Base-by-base conservation (phyloP, 1,284 basidiomycete species). In the Puccinia novopanici region DNA sequence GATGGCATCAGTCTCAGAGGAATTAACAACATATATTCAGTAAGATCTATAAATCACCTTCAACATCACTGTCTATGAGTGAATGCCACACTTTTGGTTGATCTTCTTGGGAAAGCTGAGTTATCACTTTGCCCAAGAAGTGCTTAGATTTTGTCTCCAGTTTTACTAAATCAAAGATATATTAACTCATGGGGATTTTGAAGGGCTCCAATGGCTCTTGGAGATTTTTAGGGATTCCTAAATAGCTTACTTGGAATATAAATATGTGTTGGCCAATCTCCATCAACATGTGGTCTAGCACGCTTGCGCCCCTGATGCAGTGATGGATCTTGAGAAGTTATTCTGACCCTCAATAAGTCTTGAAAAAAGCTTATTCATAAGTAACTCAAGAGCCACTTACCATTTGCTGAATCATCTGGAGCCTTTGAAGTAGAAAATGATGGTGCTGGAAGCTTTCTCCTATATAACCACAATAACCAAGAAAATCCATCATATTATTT, bases 251-350 rank as follows among this genome's bases (percentile, higher is more conserved):
- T 76, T 52, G 84, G 82, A 27, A 92, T 87, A 84, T 91, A 94
- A 80, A 93, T 88, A 86, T 93, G 90, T 19, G 91, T 88, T 0
- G 91, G 89, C 84, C 89, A 93, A 84, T 93, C 92, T 0, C 93
- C 93, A 40, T 93, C 91, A 13, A 92, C 89, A 83, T 93, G 91
- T 0, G 92, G 91, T 0, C 86, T 87, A 0, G 89, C 87, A n/a
- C 93, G 89, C 73, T 87, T 87, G n/a, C 93, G 89, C 19, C 93
- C 93, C 86, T 93, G 92, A 84, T 94, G 92, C 13, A 89, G 86
- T 5, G 89, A 86, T 2, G 92, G 92, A 83, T 92, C 86, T 84
- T 3, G 12, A 27, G 34, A 15, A 27, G 48, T 24, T 24, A 6
- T 40, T 17, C 4, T 48, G 13, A 68, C 48, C 27, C 22, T 92